phyloP scores from a whole-genome alignment of 176 grass and related monocot species.

The Secale cereale region DNA sequence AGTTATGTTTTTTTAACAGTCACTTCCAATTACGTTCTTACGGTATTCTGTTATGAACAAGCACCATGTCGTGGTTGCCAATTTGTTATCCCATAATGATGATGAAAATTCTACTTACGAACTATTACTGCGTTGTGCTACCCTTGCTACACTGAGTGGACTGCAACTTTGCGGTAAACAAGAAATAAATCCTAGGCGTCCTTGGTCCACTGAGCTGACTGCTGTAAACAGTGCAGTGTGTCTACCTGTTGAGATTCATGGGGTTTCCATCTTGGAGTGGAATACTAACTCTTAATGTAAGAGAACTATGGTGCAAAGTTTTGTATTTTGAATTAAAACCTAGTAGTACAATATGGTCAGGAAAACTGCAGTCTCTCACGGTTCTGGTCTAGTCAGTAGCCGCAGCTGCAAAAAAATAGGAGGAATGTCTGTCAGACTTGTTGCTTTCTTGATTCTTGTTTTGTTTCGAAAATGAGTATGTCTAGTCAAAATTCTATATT shows the following conservation, averaged over 20 bases:
- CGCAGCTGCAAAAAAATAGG: conserved; percentile 1
- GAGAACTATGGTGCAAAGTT: neutral
- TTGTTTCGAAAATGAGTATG: neutral
- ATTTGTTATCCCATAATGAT: neutral
- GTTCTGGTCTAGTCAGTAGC: neutral
- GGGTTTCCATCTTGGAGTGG: neutral
- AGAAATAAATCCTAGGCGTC: neutral
- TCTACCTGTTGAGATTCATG: neutral
- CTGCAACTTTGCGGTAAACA: neutral
- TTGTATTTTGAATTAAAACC: neutral
- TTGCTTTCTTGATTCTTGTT: neutral
- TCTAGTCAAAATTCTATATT: neutral
- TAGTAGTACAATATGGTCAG: neutral
- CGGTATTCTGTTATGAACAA: neutral
- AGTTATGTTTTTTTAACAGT: neutral
- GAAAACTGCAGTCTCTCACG: neutral
- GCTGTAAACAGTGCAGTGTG: neutral
- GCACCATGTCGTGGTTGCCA: neutral
- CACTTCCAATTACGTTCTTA: neutral
- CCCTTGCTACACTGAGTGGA: neutral
- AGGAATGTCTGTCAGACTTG: neutral
- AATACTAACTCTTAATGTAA: neutral
- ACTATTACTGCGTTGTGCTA: neutral
- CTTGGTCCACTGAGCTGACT: neutral
- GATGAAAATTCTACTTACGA: neutral